A percentile compares a stretch with the other conserved stretches of the same genome.
phyloP scores from a whole-genome alignment of 31 red algal genomes.

The Endocladia muricata region DNA sequence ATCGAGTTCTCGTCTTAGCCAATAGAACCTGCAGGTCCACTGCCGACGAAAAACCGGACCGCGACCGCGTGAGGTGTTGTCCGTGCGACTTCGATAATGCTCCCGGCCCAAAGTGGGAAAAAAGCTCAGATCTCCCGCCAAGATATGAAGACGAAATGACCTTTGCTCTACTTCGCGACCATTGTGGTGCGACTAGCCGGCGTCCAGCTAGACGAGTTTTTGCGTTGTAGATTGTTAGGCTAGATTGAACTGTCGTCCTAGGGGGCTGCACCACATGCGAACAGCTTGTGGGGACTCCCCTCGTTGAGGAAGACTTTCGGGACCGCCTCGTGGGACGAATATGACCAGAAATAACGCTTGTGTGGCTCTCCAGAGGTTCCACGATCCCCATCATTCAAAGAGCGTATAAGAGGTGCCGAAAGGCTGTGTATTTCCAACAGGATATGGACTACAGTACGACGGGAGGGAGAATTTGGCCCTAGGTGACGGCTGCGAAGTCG shows the following conservation, averaged over 20 bases:
- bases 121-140: neutral
- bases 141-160: neutral
- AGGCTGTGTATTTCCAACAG: neutral
- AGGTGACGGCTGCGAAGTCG: conserved; percentile 1
- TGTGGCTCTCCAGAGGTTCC: conserved; percentile 8
- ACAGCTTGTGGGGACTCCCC: neutral
- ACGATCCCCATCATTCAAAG: conserved; percentile 17
- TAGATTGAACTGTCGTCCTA: neutral
- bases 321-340: conserved; percentile 23
- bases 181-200: conserved; percentile 12
- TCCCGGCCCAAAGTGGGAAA: conserved; percentile 8
- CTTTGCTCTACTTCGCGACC: conserved; percentile 3
- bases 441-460: neutral
- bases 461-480: neutral
- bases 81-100: conserved; percentile 20
- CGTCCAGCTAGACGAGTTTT: neutral
- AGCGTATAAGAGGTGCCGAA: neutral
- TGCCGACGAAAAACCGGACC: conserved; percentile 7
- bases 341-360: neutral
- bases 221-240: neutral
- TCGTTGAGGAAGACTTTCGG: conserved; percentile 20
- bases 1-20: conserved; percentile 21
- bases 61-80: neutral
- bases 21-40: conserved; percentile 23
- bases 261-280: conserved; percentile 18